Percentiles rank a stretch among this genome's conserved stretches.
These are phyloP conservation scores for Cudoniella acicularis DNA, from an alignment of 495 filamentous ascomycete genomes.

Conservation along the genomic window DNA sequence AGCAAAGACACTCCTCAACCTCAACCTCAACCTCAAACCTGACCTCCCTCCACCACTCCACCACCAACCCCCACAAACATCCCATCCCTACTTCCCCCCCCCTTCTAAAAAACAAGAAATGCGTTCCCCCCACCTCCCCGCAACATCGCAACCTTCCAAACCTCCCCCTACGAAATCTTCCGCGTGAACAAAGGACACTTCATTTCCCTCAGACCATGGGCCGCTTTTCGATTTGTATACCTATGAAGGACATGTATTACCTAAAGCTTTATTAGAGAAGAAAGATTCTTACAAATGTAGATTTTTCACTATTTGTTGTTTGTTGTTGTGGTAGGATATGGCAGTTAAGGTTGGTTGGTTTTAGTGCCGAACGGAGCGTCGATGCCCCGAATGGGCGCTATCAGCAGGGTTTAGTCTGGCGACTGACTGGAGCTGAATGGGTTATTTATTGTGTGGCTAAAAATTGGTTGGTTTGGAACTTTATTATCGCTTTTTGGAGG, in stretches of 20 bases:
- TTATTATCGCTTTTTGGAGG: no score
- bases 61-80: no score
- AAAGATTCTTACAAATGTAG: conserved; percentile 3
- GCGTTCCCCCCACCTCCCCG: background rate
- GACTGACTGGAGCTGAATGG: background rate
- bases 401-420: conserved; percentile 1
- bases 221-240: conserved; percentile 5
- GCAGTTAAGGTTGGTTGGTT: no score
- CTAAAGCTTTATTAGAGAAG: conserved; percentile 6
- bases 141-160: background rate
- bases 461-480: background rate
- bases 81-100: no score
- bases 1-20: no score
- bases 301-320: background rate
- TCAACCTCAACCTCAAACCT: no score
- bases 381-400: conserved; percentile 6
- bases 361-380: conserved; percentile 7
- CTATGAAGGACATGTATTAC: conserved; percentile 1
- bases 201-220: conserved; percentile 3
- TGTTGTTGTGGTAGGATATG: no score
- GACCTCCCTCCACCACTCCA: no score
- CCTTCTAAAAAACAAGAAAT: no score
- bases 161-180: background rate
- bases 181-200: background rate
- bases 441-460: conserved; percentile 9